Evolutionary conservation across 1,139 yeast genomes (phyloP).

Genomic region (Blastobotrys apis): DNA sequence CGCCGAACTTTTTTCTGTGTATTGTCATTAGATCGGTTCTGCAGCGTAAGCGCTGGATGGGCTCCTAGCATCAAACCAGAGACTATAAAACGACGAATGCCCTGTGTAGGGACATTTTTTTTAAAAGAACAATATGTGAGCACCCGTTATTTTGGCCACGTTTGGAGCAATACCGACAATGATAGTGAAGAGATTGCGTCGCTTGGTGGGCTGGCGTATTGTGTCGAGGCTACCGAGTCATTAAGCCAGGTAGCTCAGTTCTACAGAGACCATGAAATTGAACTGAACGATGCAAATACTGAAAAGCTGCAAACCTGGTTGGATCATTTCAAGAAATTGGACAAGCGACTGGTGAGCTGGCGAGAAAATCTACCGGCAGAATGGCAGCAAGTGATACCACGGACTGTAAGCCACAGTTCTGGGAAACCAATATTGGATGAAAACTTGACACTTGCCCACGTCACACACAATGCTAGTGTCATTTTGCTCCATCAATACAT

Average conservation of each 20-base stretch:
- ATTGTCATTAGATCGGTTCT: slow-evolving; percentile 25
- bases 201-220: slow-evolving; percentile 26
- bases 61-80: slow-evolving; percentile 20
- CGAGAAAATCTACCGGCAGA: slow-evolving; percentile 20
- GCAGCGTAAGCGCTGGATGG: slow-evolving; percentile 28
- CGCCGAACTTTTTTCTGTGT: slow-evolving; percentile 27
- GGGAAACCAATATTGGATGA: slow-evolving; percentile 22
- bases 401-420: not conserved
- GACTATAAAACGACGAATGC: slow-evolving; percentile 22
- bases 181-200: slow-evolving; percentile 13
- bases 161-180: slow-evolving; percentile 16
- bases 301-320: slow-evolving; percentile 19
- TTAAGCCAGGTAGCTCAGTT: slow-evolving; percentile 21
- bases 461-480: slow-evolving; percentile 27
- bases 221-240: slow-evolving; percentile 27
- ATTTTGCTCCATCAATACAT: slow-evolving; percentile 26
- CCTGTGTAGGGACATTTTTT: slow-evolving; percentile 21
- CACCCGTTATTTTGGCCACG: slow-evolving; percentile 21
- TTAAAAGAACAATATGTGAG: slow-evolving; percentile 14
- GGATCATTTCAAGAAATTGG: slow-evolving; percentile 18
- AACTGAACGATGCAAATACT: slow-evolving; percentile 10
- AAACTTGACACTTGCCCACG: slow-evolving; percentile 27
- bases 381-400: slow-evolving; percentile 4
- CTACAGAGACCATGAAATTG: slow-evolving; percentile 16
- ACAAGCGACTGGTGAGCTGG: slow-evolving; percentile 23